A percentile compares a stretch with the other conserved stretches of the same genome.
These are phyloP conservation scores for Scheffersomyces lignosus DNA, from an alignment of 805 yeast species.

Conservation along the genomic window DNA sequence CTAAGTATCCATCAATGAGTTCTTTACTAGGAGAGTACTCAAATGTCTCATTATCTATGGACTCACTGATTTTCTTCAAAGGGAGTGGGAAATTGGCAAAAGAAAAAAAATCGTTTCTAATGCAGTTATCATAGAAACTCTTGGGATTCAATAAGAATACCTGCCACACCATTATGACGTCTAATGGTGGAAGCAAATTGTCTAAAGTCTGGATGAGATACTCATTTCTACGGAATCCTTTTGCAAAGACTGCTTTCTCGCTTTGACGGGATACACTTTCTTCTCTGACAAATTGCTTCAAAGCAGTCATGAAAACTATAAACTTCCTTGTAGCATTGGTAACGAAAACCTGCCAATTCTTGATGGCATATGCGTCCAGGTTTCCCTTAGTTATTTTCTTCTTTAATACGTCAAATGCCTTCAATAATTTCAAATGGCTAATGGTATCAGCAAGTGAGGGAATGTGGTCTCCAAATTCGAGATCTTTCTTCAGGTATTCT, in stretches of 20 bases:
- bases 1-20: constrained; percentile 2
- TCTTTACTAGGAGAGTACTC: constrained; percentile 3
- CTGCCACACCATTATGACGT: constrained; percentile 24
- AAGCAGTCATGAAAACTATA: constrained; percentile 17
- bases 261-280: neutral
- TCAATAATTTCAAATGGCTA: constrained; percentile 22
- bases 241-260: neutral
- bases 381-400: constrained; percentile 4
- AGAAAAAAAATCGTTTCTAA: constrained; percentile 8
- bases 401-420: constrained; percentile 20
- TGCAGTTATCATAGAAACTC: constrained; percentile 13
- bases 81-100: constrained; percentile 10
- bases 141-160: constrained; percentile 18
- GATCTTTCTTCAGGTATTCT: no score
- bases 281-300: neutral
- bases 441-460: constrained; percentile 15
- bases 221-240: no score
- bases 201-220: neutral
- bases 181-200: constrained; percentile 19
- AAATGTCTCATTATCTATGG: constrained; percentile 10
- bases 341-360: constrained; percentile 22
- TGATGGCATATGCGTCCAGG: constrained; percentile 4
- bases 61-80: constrained; percentile 2
- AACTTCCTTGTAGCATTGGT: constrained; percentile 23
- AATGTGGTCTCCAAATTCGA: no score